Base-by-base conservation (phyloP, 441 rosid genomes). In the Gossypium armourianum region DNA sequence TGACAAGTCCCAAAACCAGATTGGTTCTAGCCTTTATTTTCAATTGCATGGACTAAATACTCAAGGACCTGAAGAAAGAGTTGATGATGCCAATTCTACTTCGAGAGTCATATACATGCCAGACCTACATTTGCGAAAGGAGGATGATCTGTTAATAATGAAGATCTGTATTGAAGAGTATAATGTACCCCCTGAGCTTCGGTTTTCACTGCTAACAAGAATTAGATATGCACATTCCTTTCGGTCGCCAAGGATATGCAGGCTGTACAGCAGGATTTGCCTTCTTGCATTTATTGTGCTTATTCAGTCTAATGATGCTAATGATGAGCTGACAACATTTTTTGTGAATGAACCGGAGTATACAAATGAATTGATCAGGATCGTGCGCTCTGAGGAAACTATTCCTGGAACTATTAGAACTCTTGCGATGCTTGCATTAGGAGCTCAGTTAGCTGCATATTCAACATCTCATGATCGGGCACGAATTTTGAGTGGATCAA, bases 301-400 rank as follows among this genome's bases (percentile, higher is more conserved):
- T 78, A 93, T 95, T 81, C 97, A 95, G 80, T 95, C 97, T 43
- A 83, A 84, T 84, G 99, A 94, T 83, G 97, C 97, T 54, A 86
- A 87, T 74, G 99, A 92, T 29, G 97, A 90, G 70, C 82, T 95
- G 72, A 83, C 90, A 4, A 85, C 99, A 58, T 95, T 92, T 75
- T 95, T 95, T 74, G 96, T 93, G 12, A 92, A 92, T 85, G 99
- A 95, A 77, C 97, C 97, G 1, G 99, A 92, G 78, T 90, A 95
- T 79, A 95, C 97, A 69, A 92, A 90, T 78, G 99, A 95, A 79
- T 80, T 95, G 66, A 90, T 92, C 71, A 90, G 95, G 83, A 95
- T 95, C 29, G 99, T 95, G 75, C 85, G 90, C 12, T 86, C 99
- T 13, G 99, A 95, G 74, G 96, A 90, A 76, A 79, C 88, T 67